phyloP scores from a whole-genome alignment of 768 basidiomycete species.

The Neoboletus brunneissimus region DNA sequence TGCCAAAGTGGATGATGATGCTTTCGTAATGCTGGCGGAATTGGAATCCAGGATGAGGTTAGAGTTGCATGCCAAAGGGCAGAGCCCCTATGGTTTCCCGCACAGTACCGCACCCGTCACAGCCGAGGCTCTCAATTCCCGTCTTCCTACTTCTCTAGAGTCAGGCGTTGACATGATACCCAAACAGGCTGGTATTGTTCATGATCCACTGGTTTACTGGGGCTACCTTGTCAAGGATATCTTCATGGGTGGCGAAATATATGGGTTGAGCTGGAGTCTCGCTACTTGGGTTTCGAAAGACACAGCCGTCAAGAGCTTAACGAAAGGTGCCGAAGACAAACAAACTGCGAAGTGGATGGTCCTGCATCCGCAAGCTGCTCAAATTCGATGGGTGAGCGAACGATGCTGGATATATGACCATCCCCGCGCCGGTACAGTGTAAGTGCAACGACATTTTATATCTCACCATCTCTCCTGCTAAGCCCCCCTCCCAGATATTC shows the following conservation, averaged over 20 bases:
- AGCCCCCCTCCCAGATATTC: constrained; percentile 61
- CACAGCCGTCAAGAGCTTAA: constrained; percentile 59
- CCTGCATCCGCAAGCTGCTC: constrained; percentile 70
- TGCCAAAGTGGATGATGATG: constrained; percentile 93
- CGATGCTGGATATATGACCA: constrained; percentile 99
- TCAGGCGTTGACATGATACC: not conserved
- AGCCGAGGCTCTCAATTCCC: not conserved
- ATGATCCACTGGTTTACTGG: constrained; percentile 82
- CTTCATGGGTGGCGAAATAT: constrained; percentile 96
- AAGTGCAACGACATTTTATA: constrained; percentile 32
- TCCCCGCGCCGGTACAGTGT: constrained; percentile 91
- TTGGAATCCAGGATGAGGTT: constrained; percentile 85
- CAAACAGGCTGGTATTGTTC: constrained; percentile 11
- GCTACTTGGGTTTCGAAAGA: constrained; percentile 86
- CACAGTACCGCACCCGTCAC: constrained; percentile 7
- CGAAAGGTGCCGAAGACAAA: constrained; percentile 88
- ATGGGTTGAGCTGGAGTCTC: constrained; percentile 85
- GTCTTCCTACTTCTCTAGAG: not conserved
- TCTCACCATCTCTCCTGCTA: constrained; percentile 3
- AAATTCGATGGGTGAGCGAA: constrained; percentile 88
- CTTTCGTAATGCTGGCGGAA: constrained; percentile 93
- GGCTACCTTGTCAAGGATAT: constrained; percentile 87
- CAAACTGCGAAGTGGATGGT: constrained; percentile 92
- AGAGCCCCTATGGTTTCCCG: constrained; percentile 23
- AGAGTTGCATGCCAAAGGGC: constrained; percentile 54